phyloP scores from a whole-genome alignment of 225 moss, liverwort and hornwort genomes.

The Anthoceros angustus region DNA sequence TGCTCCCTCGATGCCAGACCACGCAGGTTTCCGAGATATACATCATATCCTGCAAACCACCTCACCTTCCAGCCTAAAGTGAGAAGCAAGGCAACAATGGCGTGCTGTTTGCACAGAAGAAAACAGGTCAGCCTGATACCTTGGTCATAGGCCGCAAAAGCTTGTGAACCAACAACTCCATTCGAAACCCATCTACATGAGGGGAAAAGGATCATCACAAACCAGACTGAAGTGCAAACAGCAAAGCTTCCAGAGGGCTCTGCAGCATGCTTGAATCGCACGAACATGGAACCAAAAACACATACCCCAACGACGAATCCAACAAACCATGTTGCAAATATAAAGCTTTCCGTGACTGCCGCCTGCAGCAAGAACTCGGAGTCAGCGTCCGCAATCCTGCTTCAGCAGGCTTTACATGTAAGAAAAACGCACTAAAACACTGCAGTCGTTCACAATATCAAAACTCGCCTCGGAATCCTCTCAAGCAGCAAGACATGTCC shows the following conservation, averaged over 20 bases:
- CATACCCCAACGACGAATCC: slow-evolving; percentile 81
- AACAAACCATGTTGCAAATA: slow-evolving; percentile 86
- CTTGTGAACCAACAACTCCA: slow-evolving; percentile 96
- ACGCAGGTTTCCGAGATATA: slow-evolving; percentile 85
- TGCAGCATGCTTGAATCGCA: background rate
- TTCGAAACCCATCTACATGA: slow-evolving; percentile 71
- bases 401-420: too few species aligned
- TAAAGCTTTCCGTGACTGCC: slow-evolving; percentile 53
- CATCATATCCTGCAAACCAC: slow-evolving; percentile 66
- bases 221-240: background rate
- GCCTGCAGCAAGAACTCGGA: slow-evolving; percentile 29
- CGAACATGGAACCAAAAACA: background rate
- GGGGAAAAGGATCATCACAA: background rate
- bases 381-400: background rate
- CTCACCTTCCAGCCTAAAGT: background rate
- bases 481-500: slow-evolving; percentile 57
- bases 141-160: slow-evolving; percentile 92
- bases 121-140: slow-evolving; percentile 19
- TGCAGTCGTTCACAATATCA: background rate
- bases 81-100: background rate
- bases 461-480: slow-evolving; percentile 50
- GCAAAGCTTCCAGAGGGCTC: background rate
- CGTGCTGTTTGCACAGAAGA: background rate
- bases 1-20: slow-evolving; percentile 90
- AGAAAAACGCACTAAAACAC: background rate